phyloP scores from a whole-genome alignment of 805 yeast species.

The Saturnispora halmiae region DNA sequence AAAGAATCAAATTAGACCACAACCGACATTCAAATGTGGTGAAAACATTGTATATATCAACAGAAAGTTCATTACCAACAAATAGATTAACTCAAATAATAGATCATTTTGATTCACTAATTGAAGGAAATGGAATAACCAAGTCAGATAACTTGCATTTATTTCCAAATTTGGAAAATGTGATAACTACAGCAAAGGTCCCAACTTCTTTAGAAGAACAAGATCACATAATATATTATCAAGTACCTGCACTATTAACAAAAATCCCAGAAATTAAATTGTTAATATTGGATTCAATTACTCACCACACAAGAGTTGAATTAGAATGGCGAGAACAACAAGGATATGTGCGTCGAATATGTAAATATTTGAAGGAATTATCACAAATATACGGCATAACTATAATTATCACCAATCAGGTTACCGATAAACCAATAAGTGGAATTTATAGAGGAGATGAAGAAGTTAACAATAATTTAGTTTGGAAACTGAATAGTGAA shows the following conservation, averaged over 20 bases:
- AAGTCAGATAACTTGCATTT: constrained; percentile 14
- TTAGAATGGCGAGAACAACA: constrained; percentile 36
- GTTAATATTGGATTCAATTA: constrained; percentile 71
- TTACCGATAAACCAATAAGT: constrained; percentile 48
- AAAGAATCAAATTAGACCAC: background rate
- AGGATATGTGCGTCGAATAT: constrained; percentile 34
- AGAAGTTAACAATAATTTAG: constrained; percentile 19
- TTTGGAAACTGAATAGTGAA: constrained; percentile 38
- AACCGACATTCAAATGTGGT: constrained; percentile 12
- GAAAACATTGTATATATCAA: constrained; percentile 62
- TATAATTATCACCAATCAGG: constrained; percentile 69
- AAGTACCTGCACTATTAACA: constrained; percentile 50
- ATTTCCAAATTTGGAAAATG: constrained; percentile 29
- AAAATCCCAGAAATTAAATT: constrained; percentile 37
- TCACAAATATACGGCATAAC: constrained; percentile 46
- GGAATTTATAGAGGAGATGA: constrained; percentile 20
- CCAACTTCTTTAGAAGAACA: constrained; percentile 55
- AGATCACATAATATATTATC: constrained; percentile 62
- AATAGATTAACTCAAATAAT: constrained; percentile 46
- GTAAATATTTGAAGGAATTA: constrained; percentile 39
- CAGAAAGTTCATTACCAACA: constrained; percentile 69
- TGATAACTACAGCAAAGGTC: constrained; percentile 23
- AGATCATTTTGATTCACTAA: constrained; percentile 20
- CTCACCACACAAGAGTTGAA: constrained; percentile 71
- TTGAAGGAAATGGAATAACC: constrained; percentile 29